Evolutionary conservation across 768 basidiomycete species (phyloP).

Genomic region (Suillus americanus): DNA sequence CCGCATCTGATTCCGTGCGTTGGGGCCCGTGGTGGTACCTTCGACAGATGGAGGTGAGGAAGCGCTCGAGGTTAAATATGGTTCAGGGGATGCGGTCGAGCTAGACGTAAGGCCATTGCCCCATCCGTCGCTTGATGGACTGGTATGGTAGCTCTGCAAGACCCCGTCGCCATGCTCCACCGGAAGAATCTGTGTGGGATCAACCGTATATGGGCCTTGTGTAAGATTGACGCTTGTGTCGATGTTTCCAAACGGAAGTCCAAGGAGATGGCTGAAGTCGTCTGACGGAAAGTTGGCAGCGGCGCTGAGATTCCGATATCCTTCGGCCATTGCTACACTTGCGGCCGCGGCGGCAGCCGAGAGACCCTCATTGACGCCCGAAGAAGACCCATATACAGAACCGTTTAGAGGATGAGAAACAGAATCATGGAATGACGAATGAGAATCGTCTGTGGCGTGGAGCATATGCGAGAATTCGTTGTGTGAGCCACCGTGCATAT

Average conservation of each 20-base stretch:
- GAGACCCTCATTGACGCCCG: conserved; percentile 45
- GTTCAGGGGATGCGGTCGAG: conserved; percentile 73
- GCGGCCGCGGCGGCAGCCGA: conserved; percentile 66
- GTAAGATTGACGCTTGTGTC: conserved; percentile 40
- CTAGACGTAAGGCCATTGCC: conserved; percentile 67
- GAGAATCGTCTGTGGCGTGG: conserved; percentile 26
- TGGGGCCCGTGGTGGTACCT: conserved; percentile 34
- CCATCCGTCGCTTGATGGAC: conserved; percentile 84
- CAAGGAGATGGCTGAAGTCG: conserved; percentile 64
- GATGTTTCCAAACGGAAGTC: conserved; percentile 59
- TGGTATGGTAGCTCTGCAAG: conserved; percentile 61
- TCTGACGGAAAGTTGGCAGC: conserved; percentile 53
- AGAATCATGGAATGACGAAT: conserved; percentile 33
- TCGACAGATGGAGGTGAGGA: conserved; percentile 74
- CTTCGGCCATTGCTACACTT: conserved; percentile 69
- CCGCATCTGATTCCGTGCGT: conserved; percentile 38
- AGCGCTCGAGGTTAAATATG: conserved; percentile 65
- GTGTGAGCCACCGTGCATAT: conserved; percentile 39
- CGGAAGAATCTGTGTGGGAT: conserved; percentile 86
- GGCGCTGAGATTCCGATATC: conserved; percentile 65
- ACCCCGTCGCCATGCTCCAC: conserved; percentile 40
- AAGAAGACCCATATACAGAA: conserved; percentile 36
- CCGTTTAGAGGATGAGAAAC: conserved; percentile 29
- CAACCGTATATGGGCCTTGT: conserved; percentile 70
- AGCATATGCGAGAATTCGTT: conserved; percentile 37